Evolutionary conservation across 139 green algal species (phyloP), one percentile per base, ranked within the genome.

Genomic region (Nannochloris sp.): DNA sequence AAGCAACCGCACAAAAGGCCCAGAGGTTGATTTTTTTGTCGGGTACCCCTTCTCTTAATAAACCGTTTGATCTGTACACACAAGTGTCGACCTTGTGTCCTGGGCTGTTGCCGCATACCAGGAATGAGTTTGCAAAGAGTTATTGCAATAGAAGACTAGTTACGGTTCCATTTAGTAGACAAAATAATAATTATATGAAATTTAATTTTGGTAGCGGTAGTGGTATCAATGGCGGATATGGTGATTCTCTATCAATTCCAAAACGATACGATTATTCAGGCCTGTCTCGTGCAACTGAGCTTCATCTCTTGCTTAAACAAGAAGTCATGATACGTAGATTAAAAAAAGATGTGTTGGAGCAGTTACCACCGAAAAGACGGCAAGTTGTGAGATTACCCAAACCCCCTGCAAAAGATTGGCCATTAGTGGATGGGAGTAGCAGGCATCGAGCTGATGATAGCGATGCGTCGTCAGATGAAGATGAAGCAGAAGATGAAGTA

Each of bases 251-350:
- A n/a, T n/a, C n/a, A n/a, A n/a, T n/a, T n/a, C n/a, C n/a, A n/a
- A n/a, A n/a, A 58, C 54, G 66, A 1, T 89, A 67, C 62, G 61
- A 85, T 61, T 82, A 84, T 65, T 74, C 65, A 5, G 84, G 86
- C 3, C 45, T 80, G 6, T 38, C 60, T 0, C 80, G 81, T 30
- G 77, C 90, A 35, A 42, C 33, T 0, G 93, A 98, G 83, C 89
- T 98, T 54, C 87, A 97, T 62, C 74, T 85, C 9, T 62, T 98
- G 75, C 81, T 98, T 55, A 71, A 67, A 34, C 71, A 86, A 19
- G 81, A 88, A 53, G 72, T 94, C 23, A 96, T 96, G 90, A 71
- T 98, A 31, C 78, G 93, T 33, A 77, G 93, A 7, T 77, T 96
- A 51, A 98, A 98, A 81, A 27, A 46, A 7, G 86, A 98, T n/a